phyloP scores from a whole-genome alignment of 495 filamentous ascomycete genomes.

The Penicillium coprophilum region DNA sequence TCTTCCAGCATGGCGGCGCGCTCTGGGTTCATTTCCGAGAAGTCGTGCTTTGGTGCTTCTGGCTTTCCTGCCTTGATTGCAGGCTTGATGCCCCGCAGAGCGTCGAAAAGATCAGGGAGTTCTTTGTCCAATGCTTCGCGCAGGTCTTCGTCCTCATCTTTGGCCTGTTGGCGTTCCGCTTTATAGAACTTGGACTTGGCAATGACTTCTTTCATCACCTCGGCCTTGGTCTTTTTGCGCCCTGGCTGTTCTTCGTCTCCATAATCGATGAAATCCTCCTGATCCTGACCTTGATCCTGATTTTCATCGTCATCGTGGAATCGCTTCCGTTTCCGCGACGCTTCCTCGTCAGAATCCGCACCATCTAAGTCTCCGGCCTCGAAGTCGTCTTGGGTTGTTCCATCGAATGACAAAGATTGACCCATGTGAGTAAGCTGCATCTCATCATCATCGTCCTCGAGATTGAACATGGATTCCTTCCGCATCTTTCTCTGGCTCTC shows the following conservation, averaged over 20 bases:
- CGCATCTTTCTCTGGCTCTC: slow-evolving; percentile 75
- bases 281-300: slow-evolving; percentile 15
- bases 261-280: slow-evolving; percentile 42
- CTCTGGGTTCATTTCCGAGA: slow-evolving; percentile 58
- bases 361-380: slow-evolving; percentile 65
- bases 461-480: slow-evolving; percentile 77
- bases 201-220: slow-evolving; percentile 97
- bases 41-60: slow-evolving; percentile 42
- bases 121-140: slow-evolving; percentile 75
- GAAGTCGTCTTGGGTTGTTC: slow-evolving; percentile 66
- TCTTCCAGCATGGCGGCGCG: slow-evolving; percentile 58
- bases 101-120: slow-evolving; percentile 72
- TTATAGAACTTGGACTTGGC: slow-evolving; percentile 95
- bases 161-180: slow-evolving; percentile 85
- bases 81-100: slow-evolving; percentile 56
- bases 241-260: slow-evolving; percentile 58
- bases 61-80: slow-evolving; percentile 44
- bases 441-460: slow-evolving; percentile 78
- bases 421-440: slow-evolving; percentile 81
- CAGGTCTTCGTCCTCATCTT: slow-evolving; percentile 94
- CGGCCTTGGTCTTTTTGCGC: slow-evolving; percentile 86
- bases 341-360: slow-evolving; percentile 63
- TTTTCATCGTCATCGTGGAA: slow-evolving; percentile 30
- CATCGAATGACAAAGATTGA: slow-evolving; percentile 62
- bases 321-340: slow-evolving; percentile 62